Base-by-base conservation (phyloP, 169 alveolate genomes). In the Toxoplasma gondii region DNA sequence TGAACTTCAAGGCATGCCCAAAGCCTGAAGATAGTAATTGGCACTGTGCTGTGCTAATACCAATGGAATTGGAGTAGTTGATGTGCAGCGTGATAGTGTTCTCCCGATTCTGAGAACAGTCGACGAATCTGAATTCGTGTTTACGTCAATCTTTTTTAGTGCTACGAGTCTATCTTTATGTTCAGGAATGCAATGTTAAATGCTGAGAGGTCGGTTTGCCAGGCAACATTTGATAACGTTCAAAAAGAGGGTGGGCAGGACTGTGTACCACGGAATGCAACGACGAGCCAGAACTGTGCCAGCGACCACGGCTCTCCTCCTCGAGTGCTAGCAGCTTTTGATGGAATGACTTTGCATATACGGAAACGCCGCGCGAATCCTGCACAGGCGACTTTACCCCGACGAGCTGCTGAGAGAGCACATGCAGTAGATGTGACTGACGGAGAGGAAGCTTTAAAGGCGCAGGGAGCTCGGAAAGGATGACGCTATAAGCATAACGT, bases 311-410 rank as follows among this genome's bases (percentile, higher is more conserved):
- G 34, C 5, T 64, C 12, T 10, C 87, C 87, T 22, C 83, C 87
- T 19, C 41, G 87, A 39, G 87, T 78, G 87, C 45, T 78, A 7
- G 87, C 87, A 39, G 87, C 87, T 19, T 78, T 78, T 31, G 87
- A 78, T 78, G 87, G 87, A 44, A 78, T 78, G 87, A 78, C 87
- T 7, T 22, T 78, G 44, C 41, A 78, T 1, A 78, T 78, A 78
- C 87, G 53, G 24, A 27, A 44, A 70, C 83, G 83, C 39, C 41
- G 87, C 22, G 34, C 45, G 87, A 27, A 12, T 7, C 53, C 87
- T 34, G 87, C 41, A 38, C 87, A 78, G 0, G 87, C 7, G 53
- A 34, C 53, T 24, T 17, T 2, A 36, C 39, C 43, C 43, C 10
- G 43, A 10, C 43, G 16, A 70, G 83, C 10, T 17, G 83, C 83